Percentiles rank a stretch among this genome's conserved stretches.
Conservation (phyloP, 2,329 filamentous ascomycete genomes). For the Cladosporium cucumerinum region DNA sequence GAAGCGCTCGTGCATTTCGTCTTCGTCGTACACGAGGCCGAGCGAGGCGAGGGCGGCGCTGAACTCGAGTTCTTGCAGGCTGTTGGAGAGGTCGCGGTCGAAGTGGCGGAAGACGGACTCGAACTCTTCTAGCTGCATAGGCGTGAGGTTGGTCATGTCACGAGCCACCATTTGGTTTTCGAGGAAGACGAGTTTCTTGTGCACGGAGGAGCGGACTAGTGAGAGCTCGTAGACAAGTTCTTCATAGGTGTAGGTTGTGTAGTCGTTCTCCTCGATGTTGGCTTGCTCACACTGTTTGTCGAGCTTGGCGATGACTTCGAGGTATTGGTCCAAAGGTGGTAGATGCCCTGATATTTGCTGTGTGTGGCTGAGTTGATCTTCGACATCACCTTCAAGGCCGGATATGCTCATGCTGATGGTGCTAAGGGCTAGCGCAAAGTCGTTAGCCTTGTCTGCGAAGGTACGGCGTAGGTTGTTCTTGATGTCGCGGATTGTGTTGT, state of each 20-base stretch:
- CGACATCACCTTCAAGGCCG: conserved; percentile 93
- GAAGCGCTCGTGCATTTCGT: conserved; percentile 97
- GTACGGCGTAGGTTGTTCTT: conserved; percentile 89
- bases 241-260: conserved; percentile 98
- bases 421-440: conserved; percentile 92
- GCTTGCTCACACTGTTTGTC: conserved; percentile 90
- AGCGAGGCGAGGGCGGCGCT: conserved; percentile 92
- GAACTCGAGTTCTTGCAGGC: conserved; percentile 89
- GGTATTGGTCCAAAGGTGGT: conserved; percentile 82
- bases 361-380: conserved; percentile 88
- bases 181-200: conserved; percentile 93
- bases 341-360: conserved; percentile 80
- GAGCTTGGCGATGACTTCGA: conserved; percentile 80
- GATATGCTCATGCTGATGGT: conserved; percentile 93
- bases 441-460: conserved; percentile 97
- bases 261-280: conserved; percentile 99
- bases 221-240: conserved; percentile 91
- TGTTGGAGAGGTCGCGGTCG: conserved; percentile 88
- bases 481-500: conserved; percentile 97
- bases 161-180: conserved; percentile 98
- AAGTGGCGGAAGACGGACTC: conserved; percentile 98
- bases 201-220: conserved; percentile 84
- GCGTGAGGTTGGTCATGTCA: conserved; percentile 97
- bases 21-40: conserved; percentile 91
- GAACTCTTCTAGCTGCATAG: conserved; percentile 97